phyloP scores from a whole-genome alignment of 805 yeast genomes.

The Clavispora phyllophila region DNA sequence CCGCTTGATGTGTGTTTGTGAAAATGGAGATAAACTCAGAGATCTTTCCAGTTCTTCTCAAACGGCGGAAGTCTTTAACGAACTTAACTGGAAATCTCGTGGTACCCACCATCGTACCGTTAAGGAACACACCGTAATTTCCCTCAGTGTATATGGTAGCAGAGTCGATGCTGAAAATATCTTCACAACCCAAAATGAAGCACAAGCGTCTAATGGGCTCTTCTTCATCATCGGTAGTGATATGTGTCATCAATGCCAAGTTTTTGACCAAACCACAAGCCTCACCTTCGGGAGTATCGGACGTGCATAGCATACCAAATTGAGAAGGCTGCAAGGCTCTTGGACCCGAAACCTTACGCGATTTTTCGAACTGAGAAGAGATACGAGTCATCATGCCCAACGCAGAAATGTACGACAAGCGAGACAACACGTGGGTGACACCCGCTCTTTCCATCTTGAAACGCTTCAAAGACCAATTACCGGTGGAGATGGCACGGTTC shows the following conservation, averaged over 20 bases:
- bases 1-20: slow-evolving; percentile 81
- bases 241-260: slow-evolving; percentile 96
- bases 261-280: slow-evolving; percentile 98
- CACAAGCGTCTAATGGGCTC: slow-evolving; percentile 77
- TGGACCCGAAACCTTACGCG: slow-evolving; percentile 97
- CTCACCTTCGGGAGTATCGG: slow-evolving; percentile 99
- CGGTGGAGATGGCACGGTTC: slow-evolving; percentile 95
- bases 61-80: slow-evolving; percentile 67
- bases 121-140: slow-evolving; percentile 81
- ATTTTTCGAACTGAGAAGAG: slow-evolving; percentile 97
- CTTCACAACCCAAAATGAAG: slow-evolving; percentile 83
- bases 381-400: slow-evolving; percentile 99
- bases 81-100: slow-evolving; percentile 84
- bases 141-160: slow-evolving; percentile 70
- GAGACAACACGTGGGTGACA: slow-evolving; percentile 91
- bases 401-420: slow-evolving; percentile 90
- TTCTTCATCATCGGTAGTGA: slow-evolving; percentile 97
- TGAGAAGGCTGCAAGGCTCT: slow-evolving; percentile 98
- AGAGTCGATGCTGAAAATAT: slow-evolving; percentile 74
- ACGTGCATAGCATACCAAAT: slow-evolving; percentile 97
- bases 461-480: slow-evolving; percentile 97
- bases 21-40: slow-evolving; percentile 90
- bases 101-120: slow-evolving; percentile 92
- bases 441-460: slow-evolving; percentile 99
- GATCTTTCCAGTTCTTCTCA: slow-evolving; percentile 80